Evolutionary conservation across 192 early-diverging fungal genomes (phyloP), one percentile per base, ranked within the genome.

Genomic region (Dimargaris xerosporica): DNA sequence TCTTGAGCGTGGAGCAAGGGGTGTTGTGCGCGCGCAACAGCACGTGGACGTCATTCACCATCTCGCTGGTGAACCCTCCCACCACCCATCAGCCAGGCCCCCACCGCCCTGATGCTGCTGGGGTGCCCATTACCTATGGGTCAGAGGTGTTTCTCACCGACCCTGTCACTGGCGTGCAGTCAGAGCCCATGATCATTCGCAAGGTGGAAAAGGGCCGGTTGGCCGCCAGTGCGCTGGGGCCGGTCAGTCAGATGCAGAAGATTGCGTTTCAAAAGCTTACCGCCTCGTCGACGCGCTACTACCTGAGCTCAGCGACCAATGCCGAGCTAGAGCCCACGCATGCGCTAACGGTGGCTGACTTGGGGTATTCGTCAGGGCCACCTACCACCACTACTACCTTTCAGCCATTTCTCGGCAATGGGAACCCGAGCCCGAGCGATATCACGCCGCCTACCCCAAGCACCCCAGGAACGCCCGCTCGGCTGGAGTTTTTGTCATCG

Each of bases 201-300:
- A 88, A 88, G 65, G 86, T 90, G 13, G 88, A 90, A 64, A 85
- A 85, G 51, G 84, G 84, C 3, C 73, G 79, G 0, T 79, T 88
- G 44, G 77, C 80, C 26, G 71, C 78, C 54, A 69, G 74, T 56
- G 82, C 85, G 2, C 69, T 69, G 58, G 85, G 84, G 5, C 83
- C 85, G 10, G 81, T 90, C 50, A 86, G 85, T 64, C 88, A 90
- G 71, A 88, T 90, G 88, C 88, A 90, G 70, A 90, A 90, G 69
- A 72, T 90, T 23, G 86, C 88, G 11, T 62, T 66, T 48, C 54
- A 61, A 45, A 28, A 53, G 3, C 16, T 29, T 5, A 13, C 17
- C 23, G 21, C 52, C 26, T 7, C 26, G 7, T 21, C 52, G 52
- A 19, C 45, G 45, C 11, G 19, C 19, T 29, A 29, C 54, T 56